Base-by-base conservation (phyloP, 2,329 filamentous ascomycete genomes). In the Phyllosticta citrichinensis region DNA sequence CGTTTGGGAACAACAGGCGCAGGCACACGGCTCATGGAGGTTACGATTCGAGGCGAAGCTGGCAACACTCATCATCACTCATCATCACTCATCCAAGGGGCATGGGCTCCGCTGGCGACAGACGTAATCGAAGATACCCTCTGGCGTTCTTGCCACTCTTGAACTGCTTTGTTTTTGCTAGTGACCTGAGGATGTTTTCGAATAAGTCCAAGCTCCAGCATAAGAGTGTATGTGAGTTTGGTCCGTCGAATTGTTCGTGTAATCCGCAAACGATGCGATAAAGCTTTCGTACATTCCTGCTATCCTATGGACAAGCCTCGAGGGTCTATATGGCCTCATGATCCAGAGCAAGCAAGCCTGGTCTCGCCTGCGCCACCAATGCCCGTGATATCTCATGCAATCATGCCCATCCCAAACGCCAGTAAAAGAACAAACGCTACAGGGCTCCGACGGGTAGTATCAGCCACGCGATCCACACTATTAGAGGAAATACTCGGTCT, bases 401-500 rank as follows among this genome's bases (percentile, higher is more conserved):
- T 20, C 52, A 22, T 55, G 27, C 51, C 51, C 25, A n/a, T 52
- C 17, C 35, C 19, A 22, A 58, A 58, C 35, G 58, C 58, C 58
- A 47, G 54, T 52, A 11, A 40, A 55, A 30, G 25, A 25, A 33
- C n/a, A 24, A 33, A 33, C 27, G 10, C 17, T 24, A 17, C 17
- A n/a, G n/a, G 33, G 8, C 30, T 4, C 24, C 30, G 40, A 54
- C 30, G 11, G 12, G 35, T 5, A 12, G 12, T 11, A 14, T 40
- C 9, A 14, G 11, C 35, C 12, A n/a, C 17, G 14, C 17, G 30
- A 35, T 53, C 52, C 20, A 50, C 55, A 68, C 88, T 69, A 94
- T 73, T 22, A 22, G 22, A 71, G 81, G 77, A 84, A 85, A 74
- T 88, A 88, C 70, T 87, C 85, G 67, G 85, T 82, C 65, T 85